These are phyloP conservation scores for Metrosideros polymorpha DNA, from an alignment of 441 rosid species.

Conservation along the genomic window DNA sequence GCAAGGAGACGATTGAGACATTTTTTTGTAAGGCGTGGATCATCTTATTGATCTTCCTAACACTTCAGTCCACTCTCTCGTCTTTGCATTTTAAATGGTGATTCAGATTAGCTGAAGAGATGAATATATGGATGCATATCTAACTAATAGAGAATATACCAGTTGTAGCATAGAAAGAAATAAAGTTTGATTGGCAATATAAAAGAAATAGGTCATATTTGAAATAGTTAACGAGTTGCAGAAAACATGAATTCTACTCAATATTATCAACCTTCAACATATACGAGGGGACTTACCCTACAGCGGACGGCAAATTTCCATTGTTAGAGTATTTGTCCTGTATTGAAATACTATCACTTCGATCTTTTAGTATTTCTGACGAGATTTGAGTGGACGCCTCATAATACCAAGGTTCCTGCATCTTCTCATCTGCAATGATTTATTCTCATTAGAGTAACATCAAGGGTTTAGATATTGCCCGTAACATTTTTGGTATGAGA, in stretches of 20 bases:
- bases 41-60: neutral
- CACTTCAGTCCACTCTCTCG: neutral
- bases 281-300: conserved; percentile 47
- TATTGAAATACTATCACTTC: conserved; percentile 25
- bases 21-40: neutral
- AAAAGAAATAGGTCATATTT: neutral
- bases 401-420: conserved; percentile 26
- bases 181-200: neutral
- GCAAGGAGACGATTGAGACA: neutral
- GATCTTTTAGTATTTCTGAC: conserved; percentile 20
- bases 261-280: neutral
- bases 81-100: neutral
- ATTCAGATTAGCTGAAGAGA: neutral
- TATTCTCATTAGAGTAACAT: conserved; percentile 21
- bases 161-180: neutral
- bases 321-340: conserved; percentile 5
- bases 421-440: conserved; percentile 48
- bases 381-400: conserved; percentile 28
- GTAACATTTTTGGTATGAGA: conserved; percentile 5
- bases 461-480: conserved; percentile 3
- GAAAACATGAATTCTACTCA: neutral
- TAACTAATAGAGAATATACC: neutral
- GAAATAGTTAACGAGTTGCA: neutral
- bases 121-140: neutral
- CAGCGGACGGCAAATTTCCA: conserved; percentile 18